Percentiles rank a stretch among this genome's conserved stretches.
These are phyloP conservation scores for Amanita rubescens DNA, from an alignment of 768 basidiomycete genomes.

Conservation along the genomic window DNA sequence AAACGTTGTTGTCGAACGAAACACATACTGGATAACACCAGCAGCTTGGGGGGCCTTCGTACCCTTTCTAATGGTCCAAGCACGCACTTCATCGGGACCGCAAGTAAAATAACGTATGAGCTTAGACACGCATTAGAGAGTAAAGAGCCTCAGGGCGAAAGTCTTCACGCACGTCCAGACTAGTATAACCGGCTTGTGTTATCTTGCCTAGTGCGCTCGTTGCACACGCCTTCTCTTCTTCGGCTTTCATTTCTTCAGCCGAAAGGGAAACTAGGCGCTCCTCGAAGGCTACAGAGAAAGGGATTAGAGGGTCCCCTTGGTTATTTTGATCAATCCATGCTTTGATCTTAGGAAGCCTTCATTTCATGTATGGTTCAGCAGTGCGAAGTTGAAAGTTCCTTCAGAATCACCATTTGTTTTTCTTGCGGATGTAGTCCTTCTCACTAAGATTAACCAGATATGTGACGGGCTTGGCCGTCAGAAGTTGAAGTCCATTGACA, in stretches of 20 bases:
- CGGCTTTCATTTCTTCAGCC: constrained; percentile 68
- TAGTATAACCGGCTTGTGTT: constrained; percentile 87
- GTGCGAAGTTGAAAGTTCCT: background rate
- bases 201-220: constrained; percentile 82
- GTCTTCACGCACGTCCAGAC: constrained; percentile 58
- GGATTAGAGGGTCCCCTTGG: constrained; percentile 91
- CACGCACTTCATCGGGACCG: constrained; percentile 93
- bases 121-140: constrained; percentile 26
- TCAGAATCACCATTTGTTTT: constrained; percentile 84
- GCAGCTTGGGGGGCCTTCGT: constrained; percentile 97
- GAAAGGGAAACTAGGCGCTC: constrained; percentile 68
- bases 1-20: background rate
- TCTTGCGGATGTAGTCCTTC: constrained; percentile 90
- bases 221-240: constrained; percentile 70
- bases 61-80: constrained; percentile 94
- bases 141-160: background rate
- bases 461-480: constrained; percentile 95
- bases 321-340: constrained; percentile 97
- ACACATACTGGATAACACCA: constrained; percentile 89
- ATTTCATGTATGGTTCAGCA: constrained; percentile 17
- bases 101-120: constrained; percentile 97
- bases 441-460: constrained; percentile 98
- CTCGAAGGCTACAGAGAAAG: constrained; percentile 94
- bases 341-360: constrained; percentile 92
- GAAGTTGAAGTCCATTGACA: constrained; percentile 80